Conservation (phyloP, 2,329 filamentous ascomycete species). For the Fusarium tjaetaba region DNA sequence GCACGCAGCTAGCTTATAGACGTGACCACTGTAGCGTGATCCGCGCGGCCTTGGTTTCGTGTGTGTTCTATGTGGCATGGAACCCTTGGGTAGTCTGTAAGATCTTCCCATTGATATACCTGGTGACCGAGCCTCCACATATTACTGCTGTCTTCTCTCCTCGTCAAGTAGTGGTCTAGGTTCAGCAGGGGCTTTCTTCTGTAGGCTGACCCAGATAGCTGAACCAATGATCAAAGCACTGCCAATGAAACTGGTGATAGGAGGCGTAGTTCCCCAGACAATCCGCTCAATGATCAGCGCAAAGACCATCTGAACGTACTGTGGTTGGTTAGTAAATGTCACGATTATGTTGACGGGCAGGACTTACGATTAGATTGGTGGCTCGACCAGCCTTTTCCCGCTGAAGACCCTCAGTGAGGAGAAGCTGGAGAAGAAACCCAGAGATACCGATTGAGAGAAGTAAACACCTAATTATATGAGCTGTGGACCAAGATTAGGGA, state of each 20-base stretch:
- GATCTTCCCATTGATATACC: rapidly evolving
- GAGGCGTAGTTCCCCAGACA: constrained; percentile 56
- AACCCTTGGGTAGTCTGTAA: too few relatives aligned
- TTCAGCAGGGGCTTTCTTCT: constrained; percentile 49
- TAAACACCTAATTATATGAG: constrained; percentile 60
- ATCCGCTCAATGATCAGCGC: constrained; percentile 53
- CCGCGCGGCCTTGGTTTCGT: rapidly evolving
- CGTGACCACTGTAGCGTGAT: rapidly evolving
- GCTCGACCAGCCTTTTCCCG: constrained; percentile 66
- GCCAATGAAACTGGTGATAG: constrained; percentile 51
- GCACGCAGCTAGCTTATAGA: background rate
- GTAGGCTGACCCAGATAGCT: constrained; percentile 55
- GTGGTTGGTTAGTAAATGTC: background rate
- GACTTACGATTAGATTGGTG: constrained; percentile 46
- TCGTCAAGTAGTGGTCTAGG: constrained; percentile 45
- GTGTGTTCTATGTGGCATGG: background rate
- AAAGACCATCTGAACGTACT: constrained; percentile 50
- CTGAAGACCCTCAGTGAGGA: constrained; percentile 77
- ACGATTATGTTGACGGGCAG: rapidly evolving
- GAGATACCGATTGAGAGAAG: constrained; percentile 71
- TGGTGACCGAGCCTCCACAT: rapidly evolving
- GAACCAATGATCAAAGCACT: constrained; percentile 54
- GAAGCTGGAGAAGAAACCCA: constrained; percentile 82
- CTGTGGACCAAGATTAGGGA: rapidly evolving
- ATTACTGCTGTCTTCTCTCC: constrained; percentile 44